These are phyloP conservation scores for Diaporthe sp. DNA, from an alignment of 2,329 filamentous ascomycete species.

Conservation along the genomic window DNA sequence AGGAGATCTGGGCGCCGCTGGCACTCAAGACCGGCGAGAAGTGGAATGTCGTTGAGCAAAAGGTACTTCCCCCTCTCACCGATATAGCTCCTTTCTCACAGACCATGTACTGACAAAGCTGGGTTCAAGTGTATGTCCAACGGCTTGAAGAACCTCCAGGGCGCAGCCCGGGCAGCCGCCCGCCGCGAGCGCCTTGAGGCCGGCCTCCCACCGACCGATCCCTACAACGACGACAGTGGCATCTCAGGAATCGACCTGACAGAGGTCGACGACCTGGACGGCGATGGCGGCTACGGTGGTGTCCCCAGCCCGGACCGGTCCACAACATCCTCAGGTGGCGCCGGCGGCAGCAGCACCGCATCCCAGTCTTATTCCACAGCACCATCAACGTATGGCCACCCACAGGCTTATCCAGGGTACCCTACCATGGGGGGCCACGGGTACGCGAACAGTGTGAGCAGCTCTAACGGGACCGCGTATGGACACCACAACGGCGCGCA, in stretches of 20 bases:
- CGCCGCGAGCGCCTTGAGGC: slow-evolving; percentile 74
- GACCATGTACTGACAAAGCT: slow-evolving; percentile 40
- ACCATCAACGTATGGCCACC: slow-evolving; percentile 43
- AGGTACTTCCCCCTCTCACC: slow-evolving; percentile 61
- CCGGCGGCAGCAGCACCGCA: slow-evolving; percentile 51
- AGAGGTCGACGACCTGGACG: slow-evolving; percentile 70
- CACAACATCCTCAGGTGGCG: slow-evolving; percentile 57
- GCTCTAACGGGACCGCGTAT: slow-evolving; percentile 54
- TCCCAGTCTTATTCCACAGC: slow-evolving; percentile 44
- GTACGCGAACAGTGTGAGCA: slow-evolving; percentile 69
- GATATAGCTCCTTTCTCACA: neutral
- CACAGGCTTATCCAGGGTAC: slow-evolving; percentile 46
- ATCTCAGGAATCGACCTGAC: slow-evolving; percentile 74
- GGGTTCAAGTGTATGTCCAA: slow-evolving; percentile 81
- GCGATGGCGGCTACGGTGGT: slow-evolving; percentile 63
- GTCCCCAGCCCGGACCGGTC: slow-evolving; percentile 62
- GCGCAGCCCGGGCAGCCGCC: slow-evolving; percentile 74
- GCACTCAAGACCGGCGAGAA: slow-evolving; percentile 84
- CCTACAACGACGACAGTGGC: slow-evolving; percentile 79
- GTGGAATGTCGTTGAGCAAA: slow-evolving; percentile 79
- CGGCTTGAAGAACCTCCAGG: slow-evolving; percentile 84
- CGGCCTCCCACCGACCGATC: slow-evolving; percentile 56
- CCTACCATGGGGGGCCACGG: slow-evolving; percentile 54
- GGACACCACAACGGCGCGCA: slow-evolving; percentile 48
- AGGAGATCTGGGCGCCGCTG: slow-evolving; percentile 85